Conservation (phyloP, 345 rosid genomes). For the Salix brachista region DNA sequence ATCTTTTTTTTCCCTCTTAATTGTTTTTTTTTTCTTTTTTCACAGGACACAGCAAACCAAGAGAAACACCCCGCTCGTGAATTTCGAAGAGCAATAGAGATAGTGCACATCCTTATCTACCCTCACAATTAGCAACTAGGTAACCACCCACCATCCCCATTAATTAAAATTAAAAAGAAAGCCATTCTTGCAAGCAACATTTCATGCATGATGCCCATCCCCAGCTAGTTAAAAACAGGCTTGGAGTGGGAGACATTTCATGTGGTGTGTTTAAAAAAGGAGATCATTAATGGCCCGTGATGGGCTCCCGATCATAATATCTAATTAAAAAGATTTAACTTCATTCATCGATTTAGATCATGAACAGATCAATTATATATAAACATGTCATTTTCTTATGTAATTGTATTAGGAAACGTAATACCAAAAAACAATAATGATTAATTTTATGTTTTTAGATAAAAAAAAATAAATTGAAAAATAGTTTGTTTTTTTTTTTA, state of each 20-base stretch:
- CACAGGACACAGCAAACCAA: slow-evolving; percentile 9
- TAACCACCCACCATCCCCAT: slow-evolving; percentile 28
- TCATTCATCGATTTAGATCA: too few relatives aligned
- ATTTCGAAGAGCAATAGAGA: slow-evolving; percentile 14
- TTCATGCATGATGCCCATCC: slow-evolving; percentile 79
- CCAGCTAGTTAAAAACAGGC: slow-evolving; percentile 53
- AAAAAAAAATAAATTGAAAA: too few relatives aligned
- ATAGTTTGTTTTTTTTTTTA: too few relatives aligned
- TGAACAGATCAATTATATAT: too few relatives aligned
- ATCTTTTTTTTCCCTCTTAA: not conserved
- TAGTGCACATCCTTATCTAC: slow-evolving; percentile 53
- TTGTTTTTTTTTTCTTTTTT: not conserved
- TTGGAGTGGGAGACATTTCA: slow-evolving; percentile 84
- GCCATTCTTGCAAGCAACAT: slow-evolving; percentile 52
- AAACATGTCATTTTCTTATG: too few relatives aligned
- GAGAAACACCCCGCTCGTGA: not conserved
- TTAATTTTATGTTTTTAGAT: too few relatives aligned
- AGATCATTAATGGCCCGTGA: slow-evolving; percentile 34
- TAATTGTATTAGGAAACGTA: too few relatives aligned
- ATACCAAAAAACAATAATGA: too few relatives aligned
- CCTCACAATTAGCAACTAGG: slow-evolving; percentile 35
- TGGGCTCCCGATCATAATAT: slow-evolving; percentile 11
- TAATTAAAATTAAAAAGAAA: slow-evolving; percentile 27
- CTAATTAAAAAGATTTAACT: not conserved
- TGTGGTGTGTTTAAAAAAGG: slow-evolving; percentile 53